These are phyloP conservation scores for Metschnikowia baotianmanensis DNA, from an alignment of 805 yeast genomes.

Conservation along the genomic window DNA sequence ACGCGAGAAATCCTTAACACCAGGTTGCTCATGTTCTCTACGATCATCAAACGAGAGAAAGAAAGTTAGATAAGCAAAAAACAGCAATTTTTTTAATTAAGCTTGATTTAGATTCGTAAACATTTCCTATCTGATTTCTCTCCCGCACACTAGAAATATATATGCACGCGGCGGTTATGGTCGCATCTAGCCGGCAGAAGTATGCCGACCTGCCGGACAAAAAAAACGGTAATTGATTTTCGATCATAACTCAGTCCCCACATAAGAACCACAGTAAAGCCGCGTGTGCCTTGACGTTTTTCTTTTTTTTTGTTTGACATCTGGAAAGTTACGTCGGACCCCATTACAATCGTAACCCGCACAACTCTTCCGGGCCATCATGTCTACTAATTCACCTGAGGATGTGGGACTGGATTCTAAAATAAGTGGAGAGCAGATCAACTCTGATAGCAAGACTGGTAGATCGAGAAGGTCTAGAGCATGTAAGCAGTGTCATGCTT, in stretches of 20 bases:
- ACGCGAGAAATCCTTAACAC: no score
- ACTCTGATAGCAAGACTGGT: constrained; percentile 7
- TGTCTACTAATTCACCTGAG: constrained; percentile 10
- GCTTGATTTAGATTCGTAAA: background rate
- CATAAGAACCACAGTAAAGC: no score
- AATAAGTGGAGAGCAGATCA: constrained; percentile 2
- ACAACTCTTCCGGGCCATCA: background rate
- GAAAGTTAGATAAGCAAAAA: no score
- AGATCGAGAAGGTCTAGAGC: constrained; percentile 49
- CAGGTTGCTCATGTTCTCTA: no score
- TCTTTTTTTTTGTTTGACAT: no score
- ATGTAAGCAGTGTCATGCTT: constrained; percentile 72
- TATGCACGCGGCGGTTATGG: no score
- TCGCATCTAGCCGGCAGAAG: constrained; percentile 10
- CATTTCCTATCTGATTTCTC: constrained; percentile 2
- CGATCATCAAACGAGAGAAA: no score
- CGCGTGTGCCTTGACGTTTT: no score
- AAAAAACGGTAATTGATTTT: background rate
- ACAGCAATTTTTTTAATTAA: no score
- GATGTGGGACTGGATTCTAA: constrained; percentile 11
- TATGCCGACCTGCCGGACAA: constrained; percentile 10
- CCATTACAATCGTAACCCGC: no score
- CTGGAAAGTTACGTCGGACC: no score
- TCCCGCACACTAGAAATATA: constrained; percentile 7
- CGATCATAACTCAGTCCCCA: no score